phyloP scores from a whole-genome alignment of 768 basidiomycete genomes.

The Mycena latifolia region DNA sequence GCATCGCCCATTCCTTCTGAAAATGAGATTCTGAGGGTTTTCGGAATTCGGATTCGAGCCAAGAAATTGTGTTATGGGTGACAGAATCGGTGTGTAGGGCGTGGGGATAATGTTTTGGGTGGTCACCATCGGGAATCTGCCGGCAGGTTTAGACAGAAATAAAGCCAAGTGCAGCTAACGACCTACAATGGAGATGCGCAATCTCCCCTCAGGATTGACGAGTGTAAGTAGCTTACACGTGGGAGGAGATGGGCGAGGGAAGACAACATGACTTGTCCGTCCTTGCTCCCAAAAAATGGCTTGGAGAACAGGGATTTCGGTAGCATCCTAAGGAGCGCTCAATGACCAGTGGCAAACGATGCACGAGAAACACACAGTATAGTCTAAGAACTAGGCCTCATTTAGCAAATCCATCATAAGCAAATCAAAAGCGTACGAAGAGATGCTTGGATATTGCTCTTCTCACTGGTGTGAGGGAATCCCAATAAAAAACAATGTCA shows the following conservation, averaged over 20 bases:
- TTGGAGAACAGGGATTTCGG: not conserved
- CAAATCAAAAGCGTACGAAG: slow-evolving; percentile 6
- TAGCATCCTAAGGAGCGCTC: not conserved
- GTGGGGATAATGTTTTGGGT: slow-evolving; percentile 2
- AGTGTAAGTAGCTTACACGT: slow-evolving; percentile 14
- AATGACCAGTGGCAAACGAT: not conserved
- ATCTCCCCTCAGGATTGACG: slow-evolving; percentile 1
- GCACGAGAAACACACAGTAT: not conserved
- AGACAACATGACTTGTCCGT: slow-evolving; percentile 9
- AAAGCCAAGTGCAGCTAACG: not conserved
- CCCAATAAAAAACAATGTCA: slow-evolving; percentile 17
- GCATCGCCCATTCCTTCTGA: not conserved
- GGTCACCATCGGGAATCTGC: slow-evolving; percentile 14
- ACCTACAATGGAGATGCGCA: slow-evolving; percentile 12
- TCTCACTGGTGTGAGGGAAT: slow-evolving; percentile 3
- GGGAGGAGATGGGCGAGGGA: slow-evolving; percentile 13
- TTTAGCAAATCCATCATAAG: not conserved
- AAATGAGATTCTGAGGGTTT: not conserved
- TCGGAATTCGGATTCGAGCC: slow-evolving; percentile 9
- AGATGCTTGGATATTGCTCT: slow-evolving; percentile 7
- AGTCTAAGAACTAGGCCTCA: not conserved
- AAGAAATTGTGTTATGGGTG: not conserved
- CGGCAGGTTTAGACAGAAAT: not conserved
- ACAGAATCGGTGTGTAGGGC: not conserved
- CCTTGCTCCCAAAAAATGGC: slow-evolving; percentile 9